phyloP scores from a whole-genome alignment of 345 rosid species.

The Kandelia obovata region DNA sequence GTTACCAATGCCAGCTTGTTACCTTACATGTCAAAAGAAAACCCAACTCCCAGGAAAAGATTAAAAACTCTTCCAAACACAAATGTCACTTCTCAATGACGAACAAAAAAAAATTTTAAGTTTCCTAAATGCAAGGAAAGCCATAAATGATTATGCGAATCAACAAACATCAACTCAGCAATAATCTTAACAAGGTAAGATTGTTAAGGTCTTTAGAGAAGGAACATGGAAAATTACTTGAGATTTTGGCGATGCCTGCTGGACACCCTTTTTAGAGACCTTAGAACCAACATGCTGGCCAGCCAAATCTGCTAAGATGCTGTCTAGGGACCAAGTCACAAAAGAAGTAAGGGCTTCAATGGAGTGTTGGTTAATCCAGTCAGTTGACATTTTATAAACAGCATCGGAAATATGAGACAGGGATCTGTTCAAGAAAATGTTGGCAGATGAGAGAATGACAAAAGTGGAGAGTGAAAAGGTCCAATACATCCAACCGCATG shows the following conservation, averaged over 20 bases:
- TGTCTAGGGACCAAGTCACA: constrained; percentile 61
- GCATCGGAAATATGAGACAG: constrained; percentile 59
- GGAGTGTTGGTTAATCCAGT: constrained; percentile 68
- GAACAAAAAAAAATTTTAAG: not conserved
- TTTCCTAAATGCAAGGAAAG: not conserved
- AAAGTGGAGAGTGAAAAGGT: not conserved
- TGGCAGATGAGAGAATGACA: not conserved
- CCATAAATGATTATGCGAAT: not conserved
- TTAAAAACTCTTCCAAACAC: not conserved
- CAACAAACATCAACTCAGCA: not conserved
- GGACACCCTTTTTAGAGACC: constrained; percentile 51
- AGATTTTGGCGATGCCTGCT: constrained; percentile 47
- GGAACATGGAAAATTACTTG: constrained; percentile 31
- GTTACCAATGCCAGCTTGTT: not conserved
- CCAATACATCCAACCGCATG: not conserved
- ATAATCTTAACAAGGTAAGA: not conserved
- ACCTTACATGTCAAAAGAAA: not conserved
- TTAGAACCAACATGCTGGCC: constrained; percentile 47
- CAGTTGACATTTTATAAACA: constrained; percentile 61
- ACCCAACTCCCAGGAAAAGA: not conserved
- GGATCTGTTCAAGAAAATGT: constrained; percentile 41
- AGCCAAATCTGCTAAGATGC: constrained; percentile 55
- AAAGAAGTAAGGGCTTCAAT: constrained; percentile 56
- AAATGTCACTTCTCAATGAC: not conserved
- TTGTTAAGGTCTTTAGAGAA: not conserved